Percentiles rank a stretch among this genome's conserved stretches.
Conservation (phyloP, 805 yeast species). For the Candida maris region DNA sequence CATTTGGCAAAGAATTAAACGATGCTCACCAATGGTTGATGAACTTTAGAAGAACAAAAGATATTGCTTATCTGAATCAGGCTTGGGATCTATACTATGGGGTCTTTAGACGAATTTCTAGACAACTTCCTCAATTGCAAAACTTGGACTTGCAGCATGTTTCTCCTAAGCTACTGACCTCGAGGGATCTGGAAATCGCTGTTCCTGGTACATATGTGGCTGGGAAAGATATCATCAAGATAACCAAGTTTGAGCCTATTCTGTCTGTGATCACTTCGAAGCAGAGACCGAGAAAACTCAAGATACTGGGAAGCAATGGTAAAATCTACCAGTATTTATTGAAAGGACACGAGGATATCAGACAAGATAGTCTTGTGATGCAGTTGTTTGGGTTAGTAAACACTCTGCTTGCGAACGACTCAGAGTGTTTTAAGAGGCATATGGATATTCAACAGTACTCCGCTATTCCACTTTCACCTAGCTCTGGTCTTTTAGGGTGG, state of each 20-base stretch:
- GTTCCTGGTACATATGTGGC: constrained; percentile 93
- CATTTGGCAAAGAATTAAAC: constrained; percentile 87
- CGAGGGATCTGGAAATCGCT: constrained; percentile 77
- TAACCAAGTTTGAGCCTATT: constrained; percentile 73
- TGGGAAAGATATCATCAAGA: constrained; percentile 72
- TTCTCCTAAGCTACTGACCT: constrained; percentile 81
- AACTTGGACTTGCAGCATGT: constrained; percentile 88
- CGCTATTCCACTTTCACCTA: constrained; percentile 94
- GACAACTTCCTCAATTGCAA: constrained; percentile 84
- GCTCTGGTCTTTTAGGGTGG: constrained; percentile 96
- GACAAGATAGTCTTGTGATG: constrained; percentile 97
- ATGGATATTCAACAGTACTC: constrained; percentile 88
- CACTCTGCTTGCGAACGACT: constrained; percentile 80
- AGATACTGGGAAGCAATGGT: constrained; percentile 86
- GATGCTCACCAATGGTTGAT: constrained; percentile 94
- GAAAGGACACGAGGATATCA: constrained; percentile 96
- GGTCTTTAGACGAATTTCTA: constrained; percentile 85
- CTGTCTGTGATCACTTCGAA: constrained; percentile 88
- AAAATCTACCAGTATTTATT: constrained; percentile 76
- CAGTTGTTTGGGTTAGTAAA: constrained; percentile 95
- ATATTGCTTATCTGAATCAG: constrained; percentile 83
- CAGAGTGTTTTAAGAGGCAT: constrained; percentile 95
- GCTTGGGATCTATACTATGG: constrained; percentile 97
- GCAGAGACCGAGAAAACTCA: constrained; percentile 87
- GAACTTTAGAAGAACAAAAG: constrained; percentile 80